phyloP scores from a whole-genome alignment of 257 asterid genomes.

The Ehretia macrophylla region DNA sequence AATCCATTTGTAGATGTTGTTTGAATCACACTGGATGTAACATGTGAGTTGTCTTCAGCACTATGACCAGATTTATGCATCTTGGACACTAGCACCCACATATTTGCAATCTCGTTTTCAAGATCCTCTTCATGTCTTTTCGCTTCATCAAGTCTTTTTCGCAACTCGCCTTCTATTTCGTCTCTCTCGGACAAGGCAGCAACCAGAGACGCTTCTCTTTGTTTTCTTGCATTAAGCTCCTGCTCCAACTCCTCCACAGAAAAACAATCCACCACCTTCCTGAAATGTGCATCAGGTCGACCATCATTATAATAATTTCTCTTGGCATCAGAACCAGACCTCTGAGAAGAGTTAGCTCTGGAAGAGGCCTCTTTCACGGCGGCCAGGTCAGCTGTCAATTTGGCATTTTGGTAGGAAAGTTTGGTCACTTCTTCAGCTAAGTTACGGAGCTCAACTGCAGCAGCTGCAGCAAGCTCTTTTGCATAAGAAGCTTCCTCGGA shows the following conservation, averaged over 20 bases:
- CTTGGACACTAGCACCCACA: conserved; percentile 59
- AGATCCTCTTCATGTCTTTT: conserved; percentile 56
- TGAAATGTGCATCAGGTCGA: conserved; percentile 27
- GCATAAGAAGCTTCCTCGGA: conserved; percentile 74
- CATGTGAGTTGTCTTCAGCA: conserved; percentile 19
- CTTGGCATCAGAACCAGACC: conserved; percentile 30
- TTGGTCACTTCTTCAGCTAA: conserved; percentile 78
- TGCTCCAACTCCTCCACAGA: conserved; percentile 58
- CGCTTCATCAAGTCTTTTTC: conserved; percentile 63
- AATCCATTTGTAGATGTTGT: conserved; percentile 20
- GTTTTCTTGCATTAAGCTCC: conserved; percentile 59
- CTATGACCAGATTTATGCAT: conserved; percentile 32
- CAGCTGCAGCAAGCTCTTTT: conserved; percentile 76
- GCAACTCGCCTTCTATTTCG: conserved; percentile 59
- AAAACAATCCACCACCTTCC: conserved; percentile 40
- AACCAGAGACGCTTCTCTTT: conserved; percentile 78
- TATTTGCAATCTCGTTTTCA: conserved; percentile 63
- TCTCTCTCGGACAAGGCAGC: conserved; percentile 78
- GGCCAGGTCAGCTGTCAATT: conserved; percentile 49
- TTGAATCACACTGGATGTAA: conserved; percentile 10
- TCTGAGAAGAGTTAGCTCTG: conserved; percentile 45
- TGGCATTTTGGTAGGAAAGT: conserved; percentile 72
- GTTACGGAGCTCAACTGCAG: conserved; percentile 81
- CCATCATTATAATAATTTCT: conserved; percentile 28
- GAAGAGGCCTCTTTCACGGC: conserved; percentile 35